Percentiles rank a stretch among this genome's conserved stretches.
phyloP scores from a whole-genome alignment of 306 rosid species.

The Vigna angularis region DNA sequence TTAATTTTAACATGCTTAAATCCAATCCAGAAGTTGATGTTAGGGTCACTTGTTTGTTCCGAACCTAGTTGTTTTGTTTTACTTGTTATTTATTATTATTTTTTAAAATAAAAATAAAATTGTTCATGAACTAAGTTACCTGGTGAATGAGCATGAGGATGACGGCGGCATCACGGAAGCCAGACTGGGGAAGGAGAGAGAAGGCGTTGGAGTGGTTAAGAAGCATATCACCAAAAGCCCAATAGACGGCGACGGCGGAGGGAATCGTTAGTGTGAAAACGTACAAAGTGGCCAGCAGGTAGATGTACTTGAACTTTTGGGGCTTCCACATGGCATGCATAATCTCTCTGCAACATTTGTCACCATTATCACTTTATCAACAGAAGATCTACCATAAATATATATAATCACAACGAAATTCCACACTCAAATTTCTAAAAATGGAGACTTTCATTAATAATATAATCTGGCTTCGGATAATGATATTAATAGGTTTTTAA shows the following conservation, averaged over 20 bases:
- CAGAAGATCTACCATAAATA: not conserved
- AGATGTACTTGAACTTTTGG: slow-evolving; percentile 86
- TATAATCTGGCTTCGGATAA: not conserved
- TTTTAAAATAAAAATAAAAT: not conserved
- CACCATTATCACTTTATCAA: slow-evolving; percentile 31
- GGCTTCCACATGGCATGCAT: slow-evolving; percentile 70
- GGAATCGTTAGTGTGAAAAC: slow-evolving; percentile 88
- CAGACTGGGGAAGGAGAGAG: slow-evolving; percentile 71
- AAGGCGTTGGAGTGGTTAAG: slow-evolving; percentile 88
- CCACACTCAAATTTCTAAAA: not conserved
- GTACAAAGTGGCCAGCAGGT: slow-evolving; percentile 83
- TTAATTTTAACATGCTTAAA: not conserved
- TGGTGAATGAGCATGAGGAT: slow-evolving; percentile 94
- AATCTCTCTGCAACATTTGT: slow-evolving; percentile 61
- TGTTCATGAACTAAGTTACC: slow-evolving; percentile 43
- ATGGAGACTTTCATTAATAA: not conserved
- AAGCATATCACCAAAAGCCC: slow-evolving; percentile 89
- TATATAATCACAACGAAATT: not conserved
- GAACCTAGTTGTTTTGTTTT: not conserved
- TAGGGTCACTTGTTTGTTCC: not conserved
- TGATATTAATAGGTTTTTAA: not conserved
- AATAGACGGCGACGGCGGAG: slow-evolving; percentile 79
- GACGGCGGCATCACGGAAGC: slow-evolving; percentile 87
- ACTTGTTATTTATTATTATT: not conserved
- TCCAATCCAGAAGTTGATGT: not conserved